Evolutionary conservation across 2,329 filamentous ascomycete genomes (phyloP), one percentile per base, ranked within the genome.

Genomic region (Talaromyces marneffei): DNA sequence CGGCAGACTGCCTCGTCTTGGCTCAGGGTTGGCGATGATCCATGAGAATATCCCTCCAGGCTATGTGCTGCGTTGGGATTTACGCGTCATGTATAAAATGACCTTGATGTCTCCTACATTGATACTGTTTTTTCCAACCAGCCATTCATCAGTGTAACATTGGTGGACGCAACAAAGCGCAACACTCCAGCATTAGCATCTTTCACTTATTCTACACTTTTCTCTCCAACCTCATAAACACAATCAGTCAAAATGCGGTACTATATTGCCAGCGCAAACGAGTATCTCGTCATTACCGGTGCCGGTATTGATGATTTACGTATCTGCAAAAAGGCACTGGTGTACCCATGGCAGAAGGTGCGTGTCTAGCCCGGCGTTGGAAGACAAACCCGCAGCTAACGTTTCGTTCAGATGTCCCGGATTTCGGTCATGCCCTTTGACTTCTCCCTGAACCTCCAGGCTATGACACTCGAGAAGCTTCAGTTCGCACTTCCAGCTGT

Each of bases 381-480:
- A 33, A n/a, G 16, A 20, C 7, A 12, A 10, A 18, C 9, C 10
- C 10, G 9, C 29, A 33, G 35, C 48, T 35, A n/a, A 52, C 18
- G n/a, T 10, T 33, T 39, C n/a, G 9, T 37, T 10, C 33, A 74
- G 71, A 71, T 71, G 48, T 66, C 71, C 35, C 69, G 72, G 16
- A 77, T 78, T 56, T 77, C 75, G 5, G 72, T 78, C 53, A 71
- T 72, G 16, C 76, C 69, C 0, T 90, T 90, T 70, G 91, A 95
- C 75, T 93, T 94, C 75, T 85, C 84, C 62, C 90, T 95, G 82
- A 86, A 87, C 61, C 79, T 95, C 1, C 89, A 92, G 71, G 91
- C 91, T 61, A 96, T 95, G 91, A 95, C 91, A 18, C 85, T 87
- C 68, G 91, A 95, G 78, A 95, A 95, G 74, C 82, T 94, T 2